Evolutionary conservation across 306 rosid genomes (phyloP).

Genomic region (Chamaecrista fasciculata): DNA sequence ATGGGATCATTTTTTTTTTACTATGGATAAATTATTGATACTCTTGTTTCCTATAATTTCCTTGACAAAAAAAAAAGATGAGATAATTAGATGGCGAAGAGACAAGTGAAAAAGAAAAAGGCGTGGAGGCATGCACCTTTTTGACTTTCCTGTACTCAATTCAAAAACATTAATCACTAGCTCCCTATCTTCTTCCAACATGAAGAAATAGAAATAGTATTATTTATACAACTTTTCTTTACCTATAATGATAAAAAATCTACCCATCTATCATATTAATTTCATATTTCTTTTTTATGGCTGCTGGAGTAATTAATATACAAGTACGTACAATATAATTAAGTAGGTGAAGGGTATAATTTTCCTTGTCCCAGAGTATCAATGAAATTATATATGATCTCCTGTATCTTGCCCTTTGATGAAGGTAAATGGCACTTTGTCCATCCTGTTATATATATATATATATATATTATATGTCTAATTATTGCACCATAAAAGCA

Average conservation of each 20-base stretch:
- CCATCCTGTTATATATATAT: not conserved
- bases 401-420: not conserved
- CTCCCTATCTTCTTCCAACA: constrained; percentile 6
- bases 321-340: too few species aligned
- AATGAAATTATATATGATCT: not conserved
- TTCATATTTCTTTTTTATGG: too few species aligned
- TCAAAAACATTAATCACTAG: constrained; percentile 15
- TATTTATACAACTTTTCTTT: not conserved
- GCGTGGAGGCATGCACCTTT: constrained; percentile 13
- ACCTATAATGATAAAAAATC: not conserved
- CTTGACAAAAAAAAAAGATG: not conserved
- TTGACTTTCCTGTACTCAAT: constrained; percentile 29
- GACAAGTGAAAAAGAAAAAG: not conserved
- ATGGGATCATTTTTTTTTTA: not conserved
- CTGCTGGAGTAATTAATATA: not conserved
- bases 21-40: not conserved
- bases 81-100: not conserved
- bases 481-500: not conserved
- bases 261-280: not conserved
- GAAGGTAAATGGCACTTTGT: not conserved
- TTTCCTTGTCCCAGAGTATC: not conserved
- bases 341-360: not conserved
- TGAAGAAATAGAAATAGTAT: not conserved
- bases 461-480: too few species aligned
- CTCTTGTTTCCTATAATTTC: not conserved